phyloP scores from a whole-genome alignment of 73 alveolate species.

The Tetrahymena thermophila region DNA sequence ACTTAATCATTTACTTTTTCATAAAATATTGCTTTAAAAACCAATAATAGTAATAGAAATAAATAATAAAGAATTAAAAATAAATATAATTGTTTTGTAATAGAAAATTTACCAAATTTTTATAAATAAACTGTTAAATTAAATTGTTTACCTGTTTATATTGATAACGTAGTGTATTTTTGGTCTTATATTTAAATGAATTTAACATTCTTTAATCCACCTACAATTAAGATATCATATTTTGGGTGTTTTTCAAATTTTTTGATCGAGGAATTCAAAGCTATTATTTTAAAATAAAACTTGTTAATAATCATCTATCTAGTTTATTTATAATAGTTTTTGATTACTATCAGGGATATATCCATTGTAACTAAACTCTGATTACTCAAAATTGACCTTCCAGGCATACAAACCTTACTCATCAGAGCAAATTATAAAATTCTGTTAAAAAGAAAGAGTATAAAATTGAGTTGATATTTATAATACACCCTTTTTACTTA shows the following conservation, averaged over 20 bases:
- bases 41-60: too few relatives aligned
- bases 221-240: neutral
- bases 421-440: neutral
- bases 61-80: too few relatives aligned
- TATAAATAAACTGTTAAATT: too few relatives aligned
- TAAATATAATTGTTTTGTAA: too few relatives aligned
- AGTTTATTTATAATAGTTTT: neutral
- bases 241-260: neutral
- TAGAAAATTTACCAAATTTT: too few relatives aligned
- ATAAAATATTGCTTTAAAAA: too few relatives aligned
- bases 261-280: neutral
- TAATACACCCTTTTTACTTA: neutral
- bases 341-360: neutral
- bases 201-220: neutral
- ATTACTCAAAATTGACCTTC: neutral
- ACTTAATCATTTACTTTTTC: too few relatives aligned
- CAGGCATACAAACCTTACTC: neutral
- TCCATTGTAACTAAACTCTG: neutral
- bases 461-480: neutral
- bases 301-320: neutral
- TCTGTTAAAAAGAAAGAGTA: neutral
- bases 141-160: too few relatives aligned
- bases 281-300: neutral
- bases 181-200: neutral
- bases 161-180: neutral